A percentile compares a stretch with the other conserved stretches of the same genome.
Evolutionary conservation across 2,329 filamentous ascomycete genomes (phyloP).

Genomic region (Aspergillus persii): DNA sequence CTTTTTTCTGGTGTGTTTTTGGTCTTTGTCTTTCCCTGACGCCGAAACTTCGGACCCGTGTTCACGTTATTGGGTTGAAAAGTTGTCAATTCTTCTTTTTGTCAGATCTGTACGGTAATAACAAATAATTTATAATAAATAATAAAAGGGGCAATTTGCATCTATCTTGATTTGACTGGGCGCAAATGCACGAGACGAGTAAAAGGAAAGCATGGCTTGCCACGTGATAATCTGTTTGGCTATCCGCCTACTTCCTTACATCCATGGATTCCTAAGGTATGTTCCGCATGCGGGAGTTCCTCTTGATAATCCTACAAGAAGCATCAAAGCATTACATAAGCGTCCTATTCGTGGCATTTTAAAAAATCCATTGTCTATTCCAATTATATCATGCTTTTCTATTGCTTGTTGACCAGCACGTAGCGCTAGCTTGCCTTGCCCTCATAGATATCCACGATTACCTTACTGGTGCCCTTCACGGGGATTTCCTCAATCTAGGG

Average conservation of each 20-base stretch:
- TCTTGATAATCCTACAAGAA: not conserved
- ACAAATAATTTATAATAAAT: conserved; percentile 1
- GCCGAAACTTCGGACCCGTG: not conserved
- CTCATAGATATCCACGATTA: conserved; percentile 44
- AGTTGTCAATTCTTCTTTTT: conserved; percentile 3
- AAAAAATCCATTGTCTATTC: not conserved
- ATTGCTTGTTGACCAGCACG: conserved; percentile 43
- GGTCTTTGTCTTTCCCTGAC: conserved; percentile 3
- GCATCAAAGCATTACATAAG: not conserved
- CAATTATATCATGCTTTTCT: conserved; percentile 2
- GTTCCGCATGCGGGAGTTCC: too few relatives aligned
- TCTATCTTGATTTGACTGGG: not conserved
- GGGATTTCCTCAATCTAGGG: conserved; percentile 44
- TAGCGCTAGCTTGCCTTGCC: conserved; percentile 48
- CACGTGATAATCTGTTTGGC: not conserved
- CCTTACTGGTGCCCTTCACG: conserved; percentile 46
- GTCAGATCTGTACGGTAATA: conserved; percentile 4
- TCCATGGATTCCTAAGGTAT: too few relatives aligned
- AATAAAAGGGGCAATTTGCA: conserved; percentile 37
- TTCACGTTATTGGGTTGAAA: not conserved
- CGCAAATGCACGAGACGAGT: not conserved
- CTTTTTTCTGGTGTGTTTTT: not conserved
- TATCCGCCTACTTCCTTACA: too few relatives aligned
- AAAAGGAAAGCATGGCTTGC: not conserved
- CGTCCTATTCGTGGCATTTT: not conserved